Base-by-base conservation (phyloP, 2,329 filamentous ascomycete species). In the Davidsoniella virescens region DNA sequence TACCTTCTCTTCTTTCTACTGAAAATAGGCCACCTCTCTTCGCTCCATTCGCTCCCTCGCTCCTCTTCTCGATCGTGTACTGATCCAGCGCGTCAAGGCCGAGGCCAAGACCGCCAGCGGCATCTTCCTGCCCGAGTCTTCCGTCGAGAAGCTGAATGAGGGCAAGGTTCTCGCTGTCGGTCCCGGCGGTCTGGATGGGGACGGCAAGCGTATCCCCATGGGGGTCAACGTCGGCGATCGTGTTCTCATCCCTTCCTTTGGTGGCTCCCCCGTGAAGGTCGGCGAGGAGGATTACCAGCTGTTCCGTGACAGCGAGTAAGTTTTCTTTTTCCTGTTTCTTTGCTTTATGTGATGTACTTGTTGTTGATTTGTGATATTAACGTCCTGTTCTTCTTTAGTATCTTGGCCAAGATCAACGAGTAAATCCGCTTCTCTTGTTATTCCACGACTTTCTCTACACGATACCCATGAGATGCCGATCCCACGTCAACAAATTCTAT, bases 401-500 rank as follows among this genome's bases (percentile, higher is more conserved):
- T 98, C 59, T 80, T 98, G 55, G 92, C 92, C 67, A 98, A 96
- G 83, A 94, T 98, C 78, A 94, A 87, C 71, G 90, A 96, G 76
- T 94, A 74, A 61, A 37, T 40, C 10, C 17, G 12, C 44, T 18
- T 39, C 33, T 47, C 44, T 14, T 5, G 29, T 12, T 9, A 12
- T 33, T 33, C 20, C 10, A 33, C 29, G 29, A 33, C 29, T 33
- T 33, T 33, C 29, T 33, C 29, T 33, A 44, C 45, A 50, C 37
- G 17, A 54, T 45, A 41, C 47, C 44, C 48, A 53, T 41, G 47
- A 45, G 29, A 33, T 33, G 29, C 9, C 29, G 29, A 33, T 23
- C 44, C 8, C 29, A 33, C 29, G 29, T 33, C 29, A 33, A 33
- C 8, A 33, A 9, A 12, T 12, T 4, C 12, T 29, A 51, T 40